Evolutionary conservation across 805 yeast genomes (phyloP), one percentile per base, ranked within the genome.

Genomic region (Saturnispora silvae): DNA sequence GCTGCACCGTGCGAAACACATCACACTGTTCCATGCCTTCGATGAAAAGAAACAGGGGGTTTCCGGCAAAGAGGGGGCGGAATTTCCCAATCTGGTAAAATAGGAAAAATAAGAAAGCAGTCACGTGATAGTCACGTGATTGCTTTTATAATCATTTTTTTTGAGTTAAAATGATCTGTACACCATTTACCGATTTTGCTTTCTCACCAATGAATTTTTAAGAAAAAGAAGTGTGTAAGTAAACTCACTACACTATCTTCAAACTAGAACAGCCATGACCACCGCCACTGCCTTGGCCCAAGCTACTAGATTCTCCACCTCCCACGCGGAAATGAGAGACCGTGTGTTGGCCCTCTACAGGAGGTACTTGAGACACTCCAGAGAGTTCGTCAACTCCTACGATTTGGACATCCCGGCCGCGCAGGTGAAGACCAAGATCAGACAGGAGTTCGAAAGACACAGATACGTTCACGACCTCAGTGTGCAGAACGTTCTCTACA

Each of bases 361-460:
- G 46, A 70, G 73, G 55, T 84, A 70, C 72, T 52, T 73, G 77
- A 65, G 71, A 69, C 65, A 71, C 72, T 42, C 77, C 1, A 52
- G 60, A 35, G 58, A 52, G 26, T 59, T 60, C 35, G 70, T 74
- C 47, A 75, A 78, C 61, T 62, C 75, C 48, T 79, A 80, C 55
- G 82, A 77, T 56, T 63, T 79, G 57, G 82, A 80, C 57, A 70
- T 80, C 66, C 89, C 94, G 23, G 75, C 80, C 9, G 76, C 89
- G 28, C 70, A 74, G 43, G 77, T 83, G 41, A 77, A 84, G 59
- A 81, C 94, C 40, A 81, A 80, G 62, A 70, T 84, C 47, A 76
- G 95, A 69, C 92, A 83, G 60, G 92, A 84, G 60, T 84, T 84
- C 49, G 95, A 84, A 61, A 77, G 94, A 64, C 56, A 83, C 53